These are phyloP conservation scores for Salix caprea DNA, from an alignment of 345 rosid species.

Conservation along the genomic window DNA sequence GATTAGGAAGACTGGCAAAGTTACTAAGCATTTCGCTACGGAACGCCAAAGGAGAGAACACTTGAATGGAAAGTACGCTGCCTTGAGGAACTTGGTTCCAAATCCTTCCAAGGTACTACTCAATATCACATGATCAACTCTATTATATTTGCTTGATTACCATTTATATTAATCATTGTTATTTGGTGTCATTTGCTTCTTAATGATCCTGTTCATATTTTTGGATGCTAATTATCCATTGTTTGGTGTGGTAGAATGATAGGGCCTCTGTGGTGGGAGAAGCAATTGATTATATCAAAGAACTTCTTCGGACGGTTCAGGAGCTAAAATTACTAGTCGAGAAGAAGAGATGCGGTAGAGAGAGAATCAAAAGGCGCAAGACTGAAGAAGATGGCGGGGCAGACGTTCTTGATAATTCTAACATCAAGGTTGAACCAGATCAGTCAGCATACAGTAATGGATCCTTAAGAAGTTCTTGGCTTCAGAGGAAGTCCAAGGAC, in stretches of 20 bases:
- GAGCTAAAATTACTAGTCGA: conserved; percentile 79
- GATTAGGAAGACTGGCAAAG: conserved; percentile 38
- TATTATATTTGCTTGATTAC: not conserved
- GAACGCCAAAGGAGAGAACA: conserved; percentile 69
- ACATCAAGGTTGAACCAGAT: conserved; percentile 44
- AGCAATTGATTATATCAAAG: conserved; percentile 72
- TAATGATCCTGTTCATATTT: not conserved
- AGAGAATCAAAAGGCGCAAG: conserved; percentile 43
- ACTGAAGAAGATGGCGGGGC: conserved; percentile 36
- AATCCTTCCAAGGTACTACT: conserved; percentile 57
- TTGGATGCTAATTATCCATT: not conserved
- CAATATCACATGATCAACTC: not conserved
- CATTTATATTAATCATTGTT: not conserved
- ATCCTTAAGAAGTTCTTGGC: conserved; percentile 76
- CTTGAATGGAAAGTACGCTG: conserved; percentile 51
- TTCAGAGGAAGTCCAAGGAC: conserved; percentile 79
- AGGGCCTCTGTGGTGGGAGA: conserved; percentile 83
- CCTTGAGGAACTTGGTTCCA: conserved; percentile 62
- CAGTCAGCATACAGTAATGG: conserved; percentile 37
- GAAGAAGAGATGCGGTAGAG: conserved; percentile 60
- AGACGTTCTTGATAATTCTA: conserved; percentile 35
- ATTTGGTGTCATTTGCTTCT: not conserved
- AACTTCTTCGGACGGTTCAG: conserved; percentile 56
- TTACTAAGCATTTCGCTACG: conserved; percentile 51
- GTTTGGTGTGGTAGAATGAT: conserved; percentile 42